Percentiles rank a stretch among this genome's conserved stretches.
phyloP scores from a whole-genome alignment of 257 asterid species.

The Echium plantagineum region DNA sequence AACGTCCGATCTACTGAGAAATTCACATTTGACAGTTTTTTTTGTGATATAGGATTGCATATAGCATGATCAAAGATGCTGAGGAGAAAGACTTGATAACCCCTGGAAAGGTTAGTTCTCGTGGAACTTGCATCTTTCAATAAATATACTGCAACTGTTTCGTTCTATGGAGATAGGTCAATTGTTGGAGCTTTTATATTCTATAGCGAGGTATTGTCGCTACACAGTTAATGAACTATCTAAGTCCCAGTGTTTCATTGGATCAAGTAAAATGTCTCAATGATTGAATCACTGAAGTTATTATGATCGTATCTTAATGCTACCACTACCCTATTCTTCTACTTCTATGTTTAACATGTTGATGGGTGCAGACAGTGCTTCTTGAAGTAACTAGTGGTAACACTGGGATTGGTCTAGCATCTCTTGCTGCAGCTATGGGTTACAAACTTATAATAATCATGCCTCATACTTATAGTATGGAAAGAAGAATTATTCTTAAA shows the following conservation, averaged over 20 bases:
- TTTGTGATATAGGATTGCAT: constrained; percentile 26
- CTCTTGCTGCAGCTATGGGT: constrained; percentile 30
- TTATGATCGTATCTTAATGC: background rate
- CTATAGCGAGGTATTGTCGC: no score
- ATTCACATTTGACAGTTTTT: background rate
- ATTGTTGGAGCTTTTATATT: no score
- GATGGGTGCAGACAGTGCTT: constrained; percentile 26
- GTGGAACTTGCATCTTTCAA: background rate
- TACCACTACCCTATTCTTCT: background rate
- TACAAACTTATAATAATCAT: constrained; percentile 31
- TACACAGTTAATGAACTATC: no score
- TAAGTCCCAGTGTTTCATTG: no score
- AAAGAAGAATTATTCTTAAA: constrained; percentile 30
- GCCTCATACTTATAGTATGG: constrained; percentile 32
- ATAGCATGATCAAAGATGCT: constrained; percentile 42
- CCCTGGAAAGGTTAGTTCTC: constrained; percentile 32
- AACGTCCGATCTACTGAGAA: background rate
- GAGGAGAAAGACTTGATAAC: constrained; percentile 39
- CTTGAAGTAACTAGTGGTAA: constrained; percentile 37
- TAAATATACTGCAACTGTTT: background rate
- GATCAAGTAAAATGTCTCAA: no score
- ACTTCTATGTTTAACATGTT: background rate
- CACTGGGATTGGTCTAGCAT: constrained; percentile 44
- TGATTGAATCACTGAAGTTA: no score
- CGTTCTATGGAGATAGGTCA: background rate